These are phyloP conservation scores for Wakefieldia striispora DNA, from an alignment of 768 basidiomycete species.

Conservation along the genomic window DNA sequence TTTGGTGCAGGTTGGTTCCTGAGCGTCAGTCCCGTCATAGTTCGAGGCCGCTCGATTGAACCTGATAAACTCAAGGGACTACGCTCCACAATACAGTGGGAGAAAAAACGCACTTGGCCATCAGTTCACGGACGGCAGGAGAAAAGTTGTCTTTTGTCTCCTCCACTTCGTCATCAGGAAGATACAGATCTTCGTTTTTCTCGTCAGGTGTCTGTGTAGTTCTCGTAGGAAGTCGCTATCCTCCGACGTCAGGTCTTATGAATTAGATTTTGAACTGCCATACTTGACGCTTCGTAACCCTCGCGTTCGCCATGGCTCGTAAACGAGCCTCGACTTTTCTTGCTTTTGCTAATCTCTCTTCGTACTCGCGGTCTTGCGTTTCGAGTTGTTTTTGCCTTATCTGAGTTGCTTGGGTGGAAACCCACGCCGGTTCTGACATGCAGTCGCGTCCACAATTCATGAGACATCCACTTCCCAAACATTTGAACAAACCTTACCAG, in stretches of 20 bases:
- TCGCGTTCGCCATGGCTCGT: conserved; percentile 50
- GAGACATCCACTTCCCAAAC: conserved; percentile 13
- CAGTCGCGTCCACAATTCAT: not conserved
- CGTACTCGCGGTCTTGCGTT: conserved; percentile 61
- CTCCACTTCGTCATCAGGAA: conserved; percentile 54
- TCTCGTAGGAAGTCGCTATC: conserved; percentile 23
- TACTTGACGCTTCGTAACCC: conserved; percentile 63
- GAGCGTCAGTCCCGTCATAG: conserved; percentile 14
- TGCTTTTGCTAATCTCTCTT: conserved; percentile 56
- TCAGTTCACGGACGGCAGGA: conserved; percentile 72
- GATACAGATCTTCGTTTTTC: conserved; percentile 64
- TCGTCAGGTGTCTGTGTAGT: conserved; percentile 24
- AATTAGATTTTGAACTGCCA: conserved; percentile 14
- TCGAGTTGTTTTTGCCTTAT: conserved; percentile 66
- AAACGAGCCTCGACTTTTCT: conserved; percentile 60
- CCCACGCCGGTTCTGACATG: conserved; percentile 65
- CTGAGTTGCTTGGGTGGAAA: conserved; percentile 66
- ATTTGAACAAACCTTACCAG: conserved; percentile 17
- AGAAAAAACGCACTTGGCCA: conserved; percentile 60
- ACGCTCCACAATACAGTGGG: not conserved
- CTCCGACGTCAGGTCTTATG: conserved; percentile 2
- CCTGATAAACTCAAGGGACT: conserved; percentile 11
- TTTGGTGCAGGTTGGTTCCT: conserved; percentile 68
- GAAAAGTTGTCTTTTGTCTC: conserved; percentile 59
- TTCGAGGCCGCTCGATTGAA: conserved; percentile 9